A percentile compares a stretch with the other conserved stretches of the same genome.
phyloP scores from a whole-genome alignment of 2,329 filamentous ascomycete genomes.

The Clonostachys rhizophaga region DNA sequence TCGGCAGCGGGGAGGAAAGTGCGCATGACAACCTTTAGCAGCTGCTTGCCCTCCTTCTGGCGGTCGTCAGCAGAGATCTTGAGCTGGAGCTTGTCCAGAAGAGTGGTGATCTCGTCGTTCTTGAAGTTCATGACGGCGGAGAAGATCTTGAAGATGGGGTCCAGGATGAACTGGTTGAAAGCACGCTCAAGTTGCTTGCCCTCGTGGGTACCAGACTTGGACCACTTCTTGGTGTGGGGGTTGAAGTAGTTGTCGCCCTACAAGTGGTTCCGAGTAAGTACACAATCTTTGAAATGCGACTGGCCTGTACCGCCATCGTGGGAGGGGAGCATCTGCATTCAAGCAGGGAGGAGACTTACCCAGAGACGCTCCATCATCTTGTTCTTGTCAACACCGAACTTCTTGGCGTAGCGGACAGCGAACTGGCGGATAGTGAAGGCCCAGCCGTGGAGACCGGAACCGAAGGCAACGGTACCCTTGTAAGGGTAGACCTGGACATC shows the following conservation, averaged over 20 bases:
- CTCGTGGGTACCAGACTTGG: slow-evolving; percentile 82
- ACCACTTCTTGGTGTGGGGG: slow-evolving; percentile 99
- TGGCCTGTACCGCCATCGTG: too few relatives aligned
- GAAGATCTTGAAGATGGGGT: slow-evolving; percentile 99
- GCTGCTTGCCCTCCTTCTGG: slow-evolving; percentile 93
- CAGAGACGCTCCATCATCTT: slow-evolving; percentile 99
- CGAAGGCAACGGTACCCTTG: slow-evolving; percentile 96
- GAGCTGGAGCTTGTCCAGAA: slow-evolving; percentile 91
- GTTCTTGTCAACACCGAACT: slow-evolving; percentile 98
- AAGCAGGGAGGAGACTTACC: slow-evolving; percentile 46
- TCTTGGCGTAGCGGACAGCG: slow-evolving; percentile 94
- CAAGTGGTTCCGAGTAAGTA: neutral
- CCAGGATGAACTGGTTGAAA: slow-evolving; percentile 99
- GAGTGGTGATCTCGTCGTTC: slow-evolving; percentile 79
- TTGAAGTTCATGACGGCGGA: slow-evolving; percentile 96
- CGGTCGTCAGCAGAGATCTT: slow-evolving; percentile 85
- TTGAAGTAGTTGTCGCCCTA: slow-evolving; percentile 99
- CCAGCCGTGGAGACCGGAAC: slow-evolving; percentile 99
- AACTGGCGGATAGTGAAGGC: slow-evolving; percentile 99
- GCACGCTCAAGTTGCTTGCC: slow-evolving; percentile 93
- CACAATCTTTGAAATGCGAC: too few relatives aligned
- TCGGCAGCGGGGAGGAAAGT: slow-evolving; percentile 98
- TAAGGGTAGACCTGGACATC: slow-evolving; percentile 98
- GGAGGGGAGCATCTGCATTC: neutral
- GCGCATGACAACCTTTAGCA: slow-evolving; percentile 97